A percentile compares a stretch with the other conserved stretches of the same genome.
Evolutionary conservation across 2,329 filamentous ascomycete genomes (phyloP).

Genomic region (Epichloe glyceriae): DNA sequence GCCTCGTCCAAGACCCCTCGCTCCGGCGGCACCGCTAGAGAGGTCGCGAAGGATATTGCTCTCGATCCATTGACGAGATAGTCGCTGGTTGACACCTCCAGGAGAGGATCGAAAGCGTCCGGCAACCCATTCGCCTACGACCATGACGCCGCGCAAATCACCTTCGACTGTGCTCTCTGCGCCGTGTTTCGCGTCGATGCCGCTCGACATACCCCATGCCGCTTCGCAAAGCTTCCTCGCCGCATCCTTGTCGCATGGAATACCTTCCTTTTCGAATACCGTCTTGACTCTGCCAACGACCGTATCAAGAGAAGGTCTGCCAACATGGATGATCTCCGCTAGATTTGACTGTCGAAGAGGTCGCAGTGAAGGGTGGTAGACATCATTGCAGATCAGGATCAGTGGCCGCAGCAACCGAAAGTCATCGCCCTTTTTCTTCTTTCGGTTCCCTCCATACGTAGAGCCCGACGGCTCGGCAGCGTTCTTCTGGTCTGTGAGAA

Average conservation of each 20-base stretch:
- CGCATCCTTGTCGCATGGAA: slow-evolving; percentile 78
- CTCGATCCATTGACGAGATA: slow-evolving; percentile 70
- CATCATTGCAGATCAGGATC: slow-evolving; percentile 92
- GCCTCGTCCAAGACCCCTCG: slow-evolving; percentile 58
- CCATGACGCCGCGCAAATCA: slow-evolving; percentile 72
- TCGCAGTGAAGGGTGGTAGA: slow-evolving; percentile 81
- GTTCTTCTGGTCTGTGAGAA: slow-evolving; percentile 78
- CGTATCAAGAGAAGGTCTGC: slow-evolving; percentile 76
- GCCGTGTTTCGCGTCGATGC: slow-evolving; percentile 55
- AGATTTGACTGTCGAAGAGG: slow-evolving; percentile 73
- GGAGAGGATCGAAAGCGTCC: slow-evolving; percentile 47
- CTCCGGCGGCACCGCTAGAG: slow-evolving; percentile 55
- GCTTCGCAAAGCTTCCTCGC: slow-evolving; percentile 74
- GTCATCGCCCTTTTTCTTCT: slow-evolving; percentile 67
- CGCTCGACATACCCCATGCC: slow-evolving; percentile 64
- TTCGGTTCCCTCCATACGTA: slow-evolving; percentile 15
- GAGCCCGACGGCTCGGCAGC: slow-evolving; percentile 16
- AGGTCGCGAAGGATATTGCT: slow-evolving; percentile 55
- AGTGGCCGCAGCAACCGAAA: slow-evolving; percentile 81
- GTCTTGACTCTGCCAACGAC: slow-evolving; percentile 69
- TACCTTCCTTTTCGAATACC: slow-evolving; percentile 81
- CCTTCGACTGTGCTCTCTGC: slow-evolving; percentile 56
- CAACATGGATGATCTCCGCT: slow-evolving; percentile 84
- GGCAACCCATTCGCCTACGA: slow-evolving; percentile 78
- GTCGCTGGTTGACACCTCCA: slow-evolving; percentile 25